These are phyloP conservation scores for Berberis thunbergii DNA, from an alignment of 164 flowering plant genomes.

Conservation along the genomic window DNA sequence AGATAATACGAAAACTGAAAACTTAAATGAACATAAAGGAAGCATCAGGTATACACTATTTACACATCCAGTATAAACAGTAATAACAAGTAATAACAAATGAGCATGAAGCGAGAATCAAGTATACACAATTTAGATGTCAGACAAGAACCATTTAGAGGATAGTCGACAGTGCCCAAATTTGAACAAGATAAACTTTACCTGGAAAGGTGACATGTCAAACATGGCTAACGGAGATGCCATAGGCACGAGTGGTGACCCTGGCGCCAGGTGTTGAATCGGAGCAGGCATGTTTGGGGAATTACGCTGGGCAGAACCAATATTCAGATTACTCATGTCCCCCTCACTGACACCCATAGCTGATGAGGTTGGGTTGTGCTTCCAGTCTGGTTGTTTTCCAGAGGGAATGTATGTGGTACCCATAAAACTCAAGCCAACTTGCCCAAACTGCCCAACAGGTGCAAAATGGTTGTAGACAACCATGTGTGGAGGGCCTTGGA, in stretches of 20 bases:
- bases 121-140: too few species aligned
- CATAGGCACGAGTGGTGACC: slow-evolving; percentile 74
- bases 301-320: slow-evolving; percentile 50
- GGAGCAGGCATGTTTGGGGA: slow-evolving; percentile 47
- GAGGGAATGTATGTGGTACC: slow-evolving; percentile 89
- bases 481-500: slow-evolving; percentile 94
- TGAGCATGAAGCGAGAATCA: too few species aligned
- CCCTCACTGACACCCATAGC: slow-evolving; percentile 48
- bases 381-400: slow-evolving; percentile 95
- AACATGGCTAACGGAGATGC: slow-evolving; percentile 82
- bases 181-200: slow-evolving; percentile 9
- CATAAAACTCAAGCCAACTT: slow-evolving; percentile 93
- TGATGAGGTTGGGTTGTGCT: slow-evolving; percentile 60
- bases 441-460: slow-evolving; percentile 94
- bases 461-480: slow-evolving; percentile 94
- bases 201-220: slow-evolving; percentile 93
- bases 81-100: too few species aligned
- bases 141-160: too few species aligned
- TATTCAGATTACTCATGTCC: slow-evolving; percentile 43
- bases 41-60: too few species aligned
- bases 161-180: too few species aligned
- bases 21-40: too few species aligned
- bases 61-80: too few species aligned
- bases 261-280: slow-evolving; percentile 81
- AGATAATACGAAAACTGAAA: too few species aligned